Base-by-base conservation (phyloP, 2,329 filamentous ascomycete genomes). In the Diaporthe ilicicola region DNA sequence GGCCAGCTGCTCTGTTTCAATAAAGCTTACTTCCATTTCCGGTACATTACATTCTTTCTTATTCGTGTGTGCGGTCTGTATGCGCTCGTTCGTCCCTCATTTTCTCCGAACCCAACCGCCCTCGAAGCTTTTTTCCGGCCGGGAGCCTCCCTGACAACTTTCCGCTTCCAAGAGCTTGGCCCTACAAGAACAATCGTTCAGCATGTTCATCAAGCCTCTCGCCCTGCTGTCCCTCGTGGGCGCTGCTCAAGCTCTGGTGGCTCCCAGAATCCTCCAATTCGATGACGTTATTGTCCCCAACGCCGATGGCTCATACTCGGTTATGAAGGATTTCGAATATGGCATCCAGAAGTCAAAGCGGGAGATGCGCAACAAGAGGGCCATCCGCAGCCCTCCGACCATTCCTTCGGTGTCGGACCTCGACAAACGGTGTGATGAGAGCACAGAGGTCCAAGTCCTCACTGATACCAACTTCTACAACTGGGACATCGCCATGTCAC, bases 401-500 rank as follows among this genome's bases (percentile, higher is more conserved):
- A 32, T 17, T 10, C 15, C 27, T 6, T 1, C 50, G 3, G 27
- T 59, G 27, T 34, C 48, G 69, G 34, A 37, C 37, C 8, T 59
- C 15, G 34, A 50, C 9, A 69, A 72, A 27, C 72, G 74, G 59
- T 76, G 76, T 44, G 69, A 59, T 0, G 69, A 75, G 48, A 75
- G 69, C 62, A 74, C 74, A 50, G 76, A 77, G 72, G 71, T 76
- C 12, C 76, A 77, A 70, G 70, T 77, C 22, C 56, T 75, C 27
- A 73, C 72, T 7, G 75, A 76, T 32, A 66, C 72, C 4, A 75
- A 74, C 42, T 83, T 82, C 74, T 74, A 80, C 27, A 81, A 81
- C 74, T 82, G 81, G 81, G 82, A 83, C 69, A 75, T 81, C 1
- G 75, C 74, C 56, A 81, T 82, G 74, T 82, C 81, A 17, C 75